These are phyloP conservation scores for Microbotryomycetes sp. DNA, from an alignment of 1,284 basidiomycete species.

Conservation along the genomic window DNA sequence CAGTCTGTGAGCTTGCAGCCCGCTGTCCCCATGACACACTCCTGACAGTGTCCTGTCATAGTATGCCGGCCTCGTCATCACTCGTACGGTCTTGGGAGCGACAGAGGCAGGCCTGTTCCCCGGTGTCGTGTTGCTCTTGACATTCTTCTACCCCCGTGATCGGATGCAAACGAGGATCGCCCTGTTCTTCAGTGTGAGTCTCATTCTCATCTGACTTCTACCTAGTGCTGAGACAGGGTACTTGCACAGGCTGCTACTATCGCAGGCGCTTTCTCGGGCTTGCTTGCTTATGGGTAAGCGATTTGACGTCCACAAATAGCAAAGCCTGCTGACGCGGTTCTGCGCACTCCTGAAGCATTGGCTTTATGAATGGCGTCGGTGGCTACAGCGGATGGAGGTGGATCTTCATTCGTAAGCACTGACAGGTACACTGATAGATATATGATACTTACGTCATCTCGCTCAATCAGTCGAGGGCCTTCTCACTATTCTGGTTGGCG, in stretches of 20 bases:
- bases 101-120: constrained; percentile 55
- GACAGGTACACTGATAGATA: too few species aligned
- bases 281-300: constrained; percentile 47
- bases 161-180: constrained; percentile 43
- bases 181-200: neutral
- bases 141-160: constrained; percentile 52
- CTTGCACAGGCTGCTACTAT: neutral
- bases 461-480: constrained; percentile 49
- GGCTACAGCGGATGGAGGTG: constrained; percentile 46
- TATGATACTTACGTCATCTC: neutral
- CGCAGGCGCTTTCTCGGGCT: constrained; percentile 25
- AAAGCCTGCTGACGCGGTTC: too few species aligned
- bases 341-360: too few species aligned
- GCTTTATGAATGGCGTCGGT: constrained; percentile 45
- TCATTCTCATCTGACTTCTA: too few species aligned
- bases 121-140: constrained; percentile 37
- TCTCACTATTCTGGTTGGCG: constrained; percentile 48
- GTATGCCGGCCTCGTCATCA: constrained; percentile 30
- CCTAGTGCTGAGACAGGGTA: too few species aligned
- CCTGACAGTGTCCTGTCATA: too few species aligned
- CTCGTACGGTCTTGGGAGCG: constrained; percentile 54
- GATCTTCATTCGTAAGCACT: constrained; percentile 9
- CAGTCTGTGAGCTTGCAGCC: neutral
- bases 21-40: too few species aligned
- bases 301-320: too few species aligned